Percentiles rank a stretch among this genome's conserved stretches.
These are phyloP conservation scores for Phytopythium montanum DNA, from an alignment of 352 stramenopile genomes.

Conservation along the genomic window DNA sequence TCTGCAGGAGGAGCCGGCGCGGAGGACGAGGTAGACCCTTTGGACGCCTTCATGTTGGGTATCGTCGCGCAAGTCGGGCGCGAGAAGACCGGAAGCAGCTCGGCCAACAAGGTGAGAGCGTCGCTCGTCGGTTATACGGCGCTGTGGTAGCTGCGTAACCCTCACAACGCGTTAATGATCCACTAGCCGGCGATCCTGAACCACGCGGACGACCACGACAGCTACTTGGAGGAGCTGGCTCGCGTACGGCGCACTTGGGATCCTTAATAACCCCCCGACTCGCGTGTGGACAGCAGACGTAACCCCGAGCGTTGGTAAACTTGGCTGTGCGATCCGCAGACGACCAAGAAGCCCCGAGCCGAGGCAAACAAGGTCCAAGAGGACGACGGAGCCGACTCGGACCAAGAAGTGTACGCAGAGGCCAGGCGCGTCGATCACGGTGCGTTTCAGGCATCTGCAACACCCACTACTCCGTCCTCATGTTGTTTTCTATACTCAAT, in stretches of 20 bases:
- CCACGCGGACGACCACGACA: slow-evolving; percentile 27
- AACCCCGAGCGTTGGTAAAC: background rate
- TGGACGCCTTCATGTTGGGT: slow-evolving; percentile 84
- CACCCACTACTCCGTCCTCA: background rate
- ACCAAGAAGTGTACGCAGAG: slow-evolving; percentile 74
- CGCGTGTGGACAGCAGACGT: background rate
- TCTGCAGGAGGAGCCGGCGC: background rate
- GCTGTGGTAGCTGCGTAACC: background rate
- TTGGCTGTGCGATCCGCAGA: slow-evolving; percentile 15
- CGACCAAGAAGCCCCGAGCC: slow-evolving; percentile 29
- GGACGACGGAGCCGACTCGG: slow-evolving; percentile 34
- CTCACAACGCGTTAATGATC: background rate
- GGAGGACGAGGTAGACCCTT: slow-evolving; percentile 58
- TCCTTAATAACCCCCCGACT: background rate
- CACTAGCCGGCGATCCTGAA: slow-evolving; percentile 29
- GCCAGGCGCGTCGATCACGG: slow-evolving; percentile 43
- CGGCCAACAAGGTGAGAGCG: slow-evolving; percentile 29
- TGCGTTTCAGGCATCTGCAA: background rate
- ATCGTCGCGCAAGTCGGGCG: slow-evolving; percentile 72
- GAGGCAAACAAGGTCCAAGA: background rate
- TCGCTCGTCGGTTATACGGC: background rate
- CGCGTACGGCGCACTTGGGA: slow-evolving; percentile 14
- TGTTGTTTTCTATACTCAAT: background rate
- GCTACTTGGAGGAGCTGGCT: slow-evolving; percentile 26
- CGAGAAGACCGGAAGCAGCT: slow-evolving; percentile 18